Conservation (phyloP, 2,329 filamentous ascomycete genomes). For the Arachnomyces sp. region DNA sequence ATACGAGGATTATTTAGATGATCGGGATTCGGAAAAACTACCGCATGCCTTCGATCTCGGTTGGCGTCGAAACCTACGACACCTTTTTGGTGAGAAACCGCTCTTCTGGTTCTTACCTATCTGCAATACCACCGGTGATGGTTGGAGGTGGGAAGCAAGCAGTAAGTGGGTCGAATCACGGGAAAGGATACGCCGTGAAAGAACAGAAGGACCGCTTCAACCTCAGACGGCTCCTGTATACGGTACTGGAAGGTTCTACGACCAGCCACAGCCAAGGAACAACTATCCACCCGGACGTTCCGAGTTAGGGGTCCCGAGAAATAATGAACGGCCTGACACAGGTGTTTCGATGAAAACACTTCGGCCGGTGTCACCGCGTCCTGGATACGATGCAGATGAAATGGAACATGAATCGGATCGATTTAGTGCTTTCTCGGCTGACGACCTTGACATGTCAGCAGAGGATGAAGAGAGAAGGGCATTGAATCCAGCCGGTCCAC, state of each 20-base stretch:
- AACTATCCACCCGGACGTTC: too few relatives aligned
- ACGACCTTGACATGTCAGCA: slow-evolving; percentile 1
- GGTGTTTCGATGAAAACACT: slow-evolving; percentile 39
- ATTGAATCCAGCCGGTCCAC: too few relatives aligned
- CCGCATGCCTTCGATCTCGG: slow-evolving; percentile 93
- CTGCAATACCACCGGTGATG: slow-evolving; percentile 79
- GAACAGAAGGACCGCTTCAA: slow-evolving; percentile 16
- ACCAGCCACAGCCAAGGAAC: too few relatives aligned
- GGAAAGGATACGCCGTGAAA: slow-evolving; percentile 47
- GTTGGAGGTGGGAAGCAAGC: slow-evolving; percentile 89
- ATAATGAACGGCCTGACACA: slow-evolving; percentile 25
- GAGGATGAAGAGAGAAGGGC: not conserved
- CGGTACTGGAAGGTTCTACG: too few relatives aligned
- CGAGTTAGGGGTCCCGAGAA: too few relatives aligned
- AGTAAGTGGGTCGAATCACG: slow-evolving; percentile 67
- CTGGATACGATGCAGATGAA: slow-evolving; percentile 26
- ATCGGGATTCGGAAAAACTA: slow-evolving; percentile 77
- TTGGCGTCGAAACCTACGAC: slow-evolving; percentile 66
- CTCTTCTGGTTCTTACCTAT: slow-evolving; percentile 73
- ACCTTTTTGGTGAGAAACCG: slow-evolving; percentile 71
- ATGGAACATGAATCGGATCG: slow-evolving; percentile 18
- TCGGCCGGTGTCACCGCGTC: slow-evolving; percentile 31
- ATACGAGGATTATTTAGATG: slow-evolving; percentile 77
- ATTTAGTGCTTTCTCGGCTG: slow-evolving; percentile 14
- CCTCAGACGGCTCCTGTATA: slow-evolving; percentile 7